Base-by-base conservation (phyloP, 2,329 filamentous ascomycete species). In the Cladosporium oxysporum region DNA sequence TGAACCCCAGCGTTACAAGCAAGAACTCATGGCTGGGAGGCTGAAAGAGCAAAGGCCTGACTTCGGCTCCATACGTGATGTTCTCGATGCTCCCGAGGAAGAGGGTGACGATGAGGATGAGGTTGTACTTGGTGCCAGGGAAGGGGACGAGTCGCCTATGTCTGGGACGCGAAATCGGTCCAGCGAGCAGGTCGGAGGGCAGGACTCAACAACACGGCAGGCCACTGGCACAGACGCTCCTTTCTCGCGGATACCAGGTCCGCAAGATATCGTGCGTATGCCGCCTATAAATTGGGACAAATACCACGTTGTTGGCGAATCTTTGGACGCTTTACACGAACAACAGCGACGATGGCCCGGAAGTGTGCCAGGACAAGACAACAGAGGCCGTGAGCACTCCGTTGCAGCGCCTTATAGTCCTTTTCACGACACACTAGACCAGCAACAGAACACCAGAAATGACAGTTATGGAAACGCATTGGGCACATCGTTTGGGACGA, bases 241-340 rank as follows among this genome's bases (percentile, higher is more conserved):
- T 29, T 93, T 93, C 81, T 82, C 86, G 2, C 80, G 80, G 21
- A 85, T 97, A 16, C 93, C 93, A 0, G 85, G 85, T 16, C 88
- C 91, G 7, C 94, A 97, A 77, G 91, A 91, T 71, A 82, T 98
- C 0, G 89, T 96, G 29, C 88, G 93, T 49, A 92, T 90, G 80
- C 94, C 94, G 10, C 90, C 92, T 10, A 89, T 98, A 74, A 97
- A 97, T 81, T 98, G 94, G 94, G 87, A 89, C 14, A 93, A 97
- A 75, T 98, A 98, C 77, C 91, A 92, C 71, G 84, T 97, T n/a
- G 88, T 95, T 3, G 93, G 92, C 58, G 90, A 91, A 67, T 87
- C 91, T 1, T 83, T 97, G 41, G 92, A 97, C 77, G 91, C 88
- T 76, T 82, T 97, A 69, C 93, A 97, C 76, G 85, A 88, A 60